Base-by-base conservation (phyloP, 148 eudicot genomes). In the Rhododendron simsii region DNA sequence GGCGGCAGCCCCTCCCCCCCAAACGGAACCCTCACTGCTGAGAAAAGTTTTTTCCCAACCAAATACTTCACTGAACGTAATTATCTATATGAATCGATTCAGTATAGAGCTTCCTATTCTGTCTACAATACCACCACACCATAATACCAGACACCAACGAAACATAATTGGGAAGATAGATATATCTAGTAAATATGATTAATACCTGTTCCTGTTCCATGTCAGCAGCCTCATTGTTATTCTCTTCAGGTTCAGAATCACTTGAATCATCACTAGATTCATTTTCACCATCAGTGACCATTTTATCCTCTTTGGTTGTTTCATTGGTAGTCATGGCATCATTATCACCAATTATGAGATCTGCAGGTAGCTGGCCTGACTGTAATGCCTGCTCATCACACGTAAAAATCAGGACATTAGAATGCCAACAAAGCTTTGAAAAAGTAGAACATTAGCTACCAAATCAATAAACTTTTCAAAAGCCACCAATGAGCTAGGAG, bases 321-420 rank as follows among this genome's bases (percentile, higher is more conserved):
- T 75, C 92, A 50, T 81, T 86, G 81, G 50, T 86, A 59, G 87
- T 84, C 45, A 79, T 83, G 57, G 80, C 87, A 50, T 90, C 94
- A 81, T 28, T 18, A 50, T 90, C 93, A n/a, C 87, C 83, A 69
- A 93, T 91, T 88, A 83, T 89, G 53, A 97, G 85, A 88, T 97
- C 98, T 41, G 92, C 94, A 73, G 99, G 99, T 90, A 97, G 93
- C 92, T 93, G 93, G 67, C 99, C 99, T 1, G 98, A 92, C 87
- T 93, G 91, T 83, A 96, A 85, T 76, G 94, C 96, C 98, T 96
- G 86, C 81, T 73, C 80, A 84, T 23, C n/a, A 59, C 81, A 80
- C 53, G 67, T 84, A 81, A 89, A 50, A 18, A 63, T n/a, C 28
- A 84, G 81, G 48, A 45, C 35, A 61, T 53, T n/a, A 84, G 85